These are phyloP conservation scores for Achaetomiella virescens DNA, from an alignment of 495 filamentous ascomycete species.

Conservation along the genomic window DNA sequence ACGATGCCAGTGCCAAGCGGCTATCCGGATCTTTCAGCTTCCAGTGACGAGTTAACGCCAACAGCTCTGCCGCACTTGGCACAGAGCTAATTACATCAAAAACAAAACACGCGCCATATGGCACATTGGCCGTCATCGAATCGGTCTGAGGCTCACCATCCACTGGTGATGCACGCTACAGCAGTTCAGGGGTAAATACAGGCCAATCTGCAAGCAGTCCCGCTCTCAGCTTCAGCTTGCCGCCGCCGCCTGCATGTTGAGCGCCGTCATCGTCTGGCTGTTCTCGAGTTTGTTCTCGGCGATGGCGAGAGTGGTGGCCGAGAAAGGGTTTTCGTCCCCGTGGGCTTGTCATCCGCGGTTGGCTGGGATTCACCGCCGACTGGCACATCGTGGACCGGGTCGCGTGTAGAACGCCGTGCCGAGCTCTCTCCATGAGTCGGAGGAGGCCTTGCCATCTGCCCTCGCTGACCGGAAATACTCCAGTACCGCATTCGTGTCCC, in stretches of 20 bases:
- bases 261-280: background rate
- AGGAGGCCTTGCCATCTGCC: background rate
- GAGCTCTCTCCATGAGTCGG: background rate
- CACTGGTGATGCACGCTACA: background rate
- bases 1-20: too few species aligned
- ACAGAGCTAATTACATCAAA: too few species aligned
- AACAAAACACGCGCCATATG: background rate
- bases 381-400: background rate
- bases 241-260: background rate
- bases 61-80: too few species aligned
- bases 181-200: background rate
- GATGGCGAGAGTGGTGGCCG: background rate
- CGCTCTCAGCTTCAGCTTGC: too few species aligned
- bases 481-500: background rate
- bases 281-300: slow-evolving; percentile 8
- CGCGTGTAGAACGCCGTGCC: background rate
- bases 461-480: background rate
- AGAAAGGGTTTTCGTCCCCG: slow-evolving; percentile 8
- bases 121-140: background rate
- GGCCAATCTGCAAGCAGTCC: too few species aligned
- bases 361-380: background rate
- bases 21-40: too few species aligned
- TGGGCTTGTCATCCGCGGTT: background rate
- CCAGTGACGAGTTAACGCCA: too few species aligned
- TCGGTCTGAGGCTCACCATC: too few species aligned